Conservation (phyloP, 108 stramenopile genomes). For the Hondaea fermentalgiana region DNA sequence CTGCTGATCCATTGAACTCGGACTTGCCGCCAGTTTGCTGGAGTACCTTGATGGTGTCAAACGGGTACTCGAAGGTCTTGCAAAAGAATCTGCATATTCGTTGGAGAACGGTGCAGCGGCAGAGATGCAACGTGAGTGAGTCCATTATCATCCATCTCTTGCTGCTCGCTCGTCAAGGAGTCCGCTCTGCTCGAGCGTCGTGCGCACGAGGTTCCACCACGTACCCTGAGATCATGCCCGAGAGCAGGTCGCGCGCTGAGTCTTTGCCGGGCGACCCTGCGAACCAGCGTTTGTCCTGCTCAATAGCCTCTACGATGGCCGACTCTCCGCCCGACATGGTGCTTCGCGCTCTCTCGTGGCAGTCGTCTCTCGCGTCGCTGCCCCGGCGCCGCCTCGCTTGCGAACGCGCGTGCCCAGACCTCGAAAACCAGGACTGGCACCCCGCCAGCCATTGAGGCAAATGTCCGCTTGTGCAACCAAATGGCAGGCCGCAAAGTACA, state of each 20-base stretch:
- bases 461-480: no score
- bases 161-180: no score
- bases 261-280: not conserved
- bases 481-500: no score
- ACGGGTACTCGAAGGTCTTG: not conserved
- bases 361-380: no score
- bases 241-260: not conserved
- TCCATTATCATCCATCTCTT: no score
- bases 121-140: no score
- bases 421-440: no score
- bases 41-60: constrained; percentile 1
- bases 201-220: not conserved
- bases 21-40: not conserved
- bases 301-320: not conserved
- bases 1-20: not conserved
- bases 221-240: constrained; percentile 5
- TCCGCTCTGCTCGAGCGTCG: no score
- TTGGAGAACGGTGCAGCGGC: not conserved
- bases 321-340: not conserved
- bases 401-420: no score
- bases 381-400: no score
- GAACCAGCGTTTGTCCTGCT: not conserved
- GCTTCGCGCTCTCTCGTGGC: no score
- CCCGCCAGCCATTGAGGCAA: no score
- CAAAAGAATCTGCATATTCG: not conserved